A percentile compares a stretch with the other conserved stretches of the same genome.
These are phyloP conservation scores for Alternaria dauci DNA, from an alignment of 2,329 filamentous ascomycete genomes.

Conservation along the genomic window DNA sequence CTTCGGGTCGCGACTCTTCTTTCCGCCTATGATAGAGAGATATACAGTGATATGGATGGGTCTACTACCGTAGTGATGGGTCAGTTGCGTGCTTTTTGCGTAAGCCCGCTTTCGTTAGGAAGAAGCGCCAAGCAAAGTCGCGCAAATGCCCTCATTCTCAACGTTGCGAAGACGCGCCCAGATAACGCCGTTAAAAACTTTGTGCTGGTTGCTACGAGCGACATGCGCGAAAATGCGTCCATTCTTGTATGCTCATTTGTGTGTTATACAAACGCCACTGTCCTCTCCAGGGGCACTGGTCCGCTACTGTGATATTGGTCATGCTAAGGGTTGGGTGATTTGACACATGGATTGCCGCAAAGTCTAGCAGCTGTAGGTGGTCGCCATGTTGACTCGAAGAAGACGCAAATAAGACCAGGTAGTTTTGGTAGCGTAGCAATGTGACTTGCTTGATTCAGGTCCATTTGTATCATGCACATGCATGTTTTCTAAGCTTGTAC, in stretches of 20 bases:
- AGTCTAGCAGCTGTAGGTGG: not conserved
- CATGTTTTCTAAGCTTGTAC: not conserved
- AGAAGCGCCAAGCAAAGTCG: slow-evolving; percentile 6
- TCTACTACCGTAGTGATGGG: not conserved
- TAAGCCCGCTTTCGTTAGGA: not conserved
- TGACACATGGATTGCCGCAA: not conserved
- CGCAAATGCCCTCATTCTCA: slow-evolving; percentile 11
- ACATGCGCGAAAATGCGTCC: slow-evolving; percentile 7
- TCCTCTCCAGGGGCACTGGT: not conserved
- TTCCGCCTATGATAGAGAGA: not conserved
- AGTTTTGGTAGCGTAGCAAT: not conserved
- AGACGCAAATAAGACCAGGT: not conserved
- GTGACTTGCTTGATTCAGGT: not conserved
- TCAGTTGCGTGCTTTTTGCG: not conserved
- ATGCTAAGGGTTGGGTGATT: not conserved
- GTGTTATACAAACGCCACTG: not conserved
- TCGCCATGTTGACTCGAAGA: not conserved
- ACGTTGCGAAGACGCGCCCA: not conserved
- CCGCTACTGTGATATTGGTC: not conserved
- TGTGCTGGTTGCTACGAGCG: not conserved
- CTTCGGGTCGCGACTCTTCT: not conserved
- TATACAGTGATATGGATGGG: not conserved
- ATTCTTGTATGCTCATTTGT: not conserved
- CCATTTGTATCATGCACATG: not conserved
- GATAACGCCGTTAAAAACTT: not conserved